Evolutionary conservation across 768 basidiomycete species (phyloP).

Genomic region (Amyloporia xantha): DNA sequence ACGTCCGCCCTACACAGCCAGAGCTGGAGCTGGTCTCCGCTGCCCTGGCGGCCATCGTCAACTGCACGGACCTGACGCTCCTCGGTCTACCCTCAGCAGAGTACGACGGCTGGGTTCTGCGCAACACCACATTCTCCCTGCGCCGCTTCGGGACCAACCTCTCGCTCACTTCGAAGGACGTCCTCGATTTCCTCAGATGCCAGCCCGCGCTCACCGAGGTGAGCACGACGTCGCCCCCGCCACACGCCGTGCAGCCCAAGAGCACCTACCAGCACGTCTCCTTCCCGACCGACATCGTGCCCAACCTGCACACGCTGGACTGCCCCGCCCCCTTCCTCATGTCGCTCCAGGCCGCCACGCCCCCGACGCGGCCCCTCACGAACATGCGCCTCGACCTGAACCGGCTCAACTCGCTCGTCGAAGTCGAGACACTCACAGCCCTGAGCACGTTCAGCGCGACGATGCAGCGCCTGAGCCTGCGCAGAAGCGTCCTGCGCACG

Average conservation of each 20-base stretch:
- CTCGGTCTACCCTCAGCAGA: conserved; percentile 3
- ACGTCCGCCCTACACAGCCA: not conserved
- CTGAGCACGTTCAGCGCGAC: conserved; percentile 3
- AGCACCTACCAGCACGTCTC: conserved; percentile 1
- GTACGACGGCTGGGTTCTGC: conserved; percentile 9
- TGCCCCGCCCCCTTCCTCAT: conserved; percentile 6
- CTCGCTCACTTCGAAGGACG: conserved; percentile 5
- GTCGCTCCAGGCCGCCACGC: conserved; percentile 2
- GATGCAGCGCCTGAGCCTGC: conserved; percentile 6
- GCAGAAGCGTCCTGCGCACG: not conserved
- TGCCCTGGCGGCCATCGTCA: not conserved
- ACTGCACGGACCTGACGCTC: conserved; percentile 6
- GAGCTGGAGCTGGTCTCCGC: conserved; percentile 1
- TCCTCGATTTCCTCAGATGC: conserved; percentile 3
- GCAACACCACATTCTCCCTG: conserved; percentile 1
- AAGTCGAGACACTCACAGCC: not conserved
- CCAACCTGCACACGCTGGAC: conserved; percentile 2
- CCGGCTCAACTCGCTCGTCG: not conserved
- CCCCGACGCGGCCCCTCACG: conserved; percentile 3
- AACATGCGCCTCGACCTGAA: conserved; percentile 4
- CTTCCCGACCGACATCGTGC: conserved; percentile 2
- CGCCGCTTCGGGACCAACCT: conserved; percentile 4
- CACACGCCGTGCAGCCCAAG: not conserved
- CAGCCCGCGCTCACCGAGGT: conserved; percentile 5
- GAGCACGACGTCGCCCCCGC: not conserved